Base-by-base conservation (phyloP, 306 rosid species). In the Cicer yamashitae region DNA sequence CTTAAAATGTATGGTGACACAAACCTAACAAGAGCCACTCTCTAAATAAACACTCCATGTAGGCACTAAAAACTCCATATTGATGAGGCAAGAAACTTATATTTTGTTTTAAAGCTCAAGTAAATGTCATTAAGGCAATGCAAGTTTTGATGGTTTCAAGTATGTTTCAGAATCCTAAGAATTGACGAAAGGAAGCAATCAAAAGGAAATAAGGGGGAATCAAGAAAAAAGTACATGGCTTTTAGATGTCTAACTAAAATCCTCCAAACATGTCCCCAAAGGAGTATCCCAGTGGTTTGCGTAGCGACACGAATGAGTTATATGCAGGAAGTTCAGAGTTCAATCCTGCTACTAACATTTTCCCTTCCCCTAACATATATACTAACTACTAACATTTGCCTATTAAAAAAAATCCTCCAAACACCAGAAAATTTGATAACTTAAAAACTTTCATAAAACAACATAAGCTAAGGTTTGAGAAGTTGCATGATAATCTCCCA, bases 61-160 rank as follows among this genome's bases (percentile, higher is more conserved):
- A 67, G 61, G 54, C 38, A 61, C 61, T 20, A 43, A 60, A 30
- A 44, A 17, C 41, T 45, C 67, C 74, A 80, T 52, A 48, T 80
- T 63, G 53, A 30, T 38, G 51, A 71, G 40, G 72, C 67, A 25
- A 40, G 58, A 22, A 40, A 48, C 54, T 30, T 10, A 20, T n/a
- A 0, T 30, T 17, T 11, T 12, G 50, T 47, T 61, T 7, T 2
- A 34, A 20, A 44, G 71, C 45, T 43, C 6, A 37, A 41, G 22
- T 57, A 20, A 61, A 25, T 2, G 77, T 10, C 41, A 7, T 17
- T 67, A 68, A 70, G 25, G 62, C 41, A 74, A 67, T 12, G 45
- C 44, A n/a, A 68, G 40, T 37, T 37, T 43, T 44, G 41, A 30
- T 18, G 62, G 38, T 39, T 67, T 62, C 34, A 25, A 63, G 39